These are phyloP conservation scores for Coemansia brasiliensis DNA, from an alignment of 192 early-diverging fungal species.

Conservation along the genomic window DNA sequence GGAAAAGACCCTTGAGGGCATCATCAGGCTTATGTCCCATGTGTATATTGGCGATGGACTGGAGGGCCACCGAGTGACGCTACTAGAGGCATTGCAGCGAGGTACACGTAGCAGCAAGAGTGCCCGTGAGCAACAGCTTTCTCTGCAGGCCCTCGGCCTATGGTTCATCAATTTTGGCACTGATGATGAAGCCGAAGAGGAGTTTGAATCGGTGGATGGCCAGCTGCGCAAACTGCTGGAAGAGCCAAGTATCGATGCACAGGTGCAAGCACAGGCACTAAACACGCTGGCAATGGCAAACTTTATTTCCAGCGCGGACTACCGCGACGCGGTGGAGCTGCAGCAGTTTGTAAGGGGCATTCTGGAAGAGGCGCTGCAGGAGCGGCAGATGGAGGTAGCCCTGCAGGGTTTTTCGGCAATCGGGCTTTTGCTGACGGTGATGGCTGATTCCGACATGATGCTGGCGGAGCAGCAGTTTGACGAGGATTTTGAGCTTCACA, in stretches of 20 bases:
- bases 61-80: conserved; percentile 52
- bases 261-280: conserved; percentile 24
- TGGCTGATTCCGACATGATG: conserved; percentile 11
- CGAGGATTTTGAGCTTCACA: conserved; percentile 35
- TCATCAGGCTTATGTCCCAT: conserved; percentile 55
- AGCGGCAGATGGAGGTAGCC: conserved; percentile 8
- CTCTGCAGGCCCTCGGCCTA: conserved; percentile 23
- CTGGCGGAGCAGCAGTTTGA: conserved; percentile 40
- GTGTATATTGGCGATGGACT: conserved; percentile 59
- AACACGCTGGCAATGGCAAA: conserved; percentile 32
- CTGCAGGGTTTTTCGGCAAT: conserved; percentile 33
- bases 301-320: conserved; percentile 39
- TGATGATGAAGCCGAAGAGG: conserved; percentile 9
- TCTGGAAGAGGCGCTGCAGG: conserved; percentile 2
- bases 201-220: conserved; percentile 12
- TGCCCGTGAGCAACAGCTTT: conserved; percentile 23
- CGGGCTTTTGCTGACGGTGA: conserved; percentile 37
- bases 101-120: conserved; percentile 45
- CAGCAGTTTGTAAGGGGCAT: conserved; percentile 14
- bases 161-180: conserved; percentile 53
- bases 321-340: conserved; percentile 28
- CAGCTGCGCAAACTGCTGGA: conserved; percentile 16
- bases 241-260: conserved; percentile 3
- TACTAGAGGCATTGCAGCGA: conserved; percentile 60
- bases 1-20: conserved; percentile 57